These are phyloP conservation scores for Carpinus fangiana DNA, from an alignment of 306 rosid species.

Conservation along the genomic window DNA sequence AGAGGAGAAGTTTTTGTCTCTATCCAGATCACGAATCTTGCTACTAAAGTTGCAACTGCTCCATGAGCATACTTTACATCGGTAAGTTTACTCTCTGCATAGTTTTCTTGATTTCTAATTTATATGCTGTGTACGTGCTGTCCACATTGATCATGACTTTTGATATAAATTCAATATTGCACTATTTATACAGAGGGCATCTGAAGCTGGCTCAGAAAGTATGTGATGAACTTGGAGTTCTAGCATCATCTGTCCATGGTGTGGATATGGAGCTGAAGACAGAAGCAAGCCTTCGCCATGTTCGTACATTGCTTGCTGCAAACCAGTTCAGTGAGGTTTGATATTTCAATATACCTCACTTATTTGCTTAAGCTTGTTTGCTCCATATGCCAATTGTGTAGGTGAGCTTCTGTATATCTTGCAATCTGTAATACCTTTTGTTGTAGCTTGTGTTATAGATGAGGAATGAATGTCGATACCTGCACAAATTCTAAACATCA, in stretches of 20 bases:
- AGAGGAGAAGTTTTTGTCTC: constrained; percentile 79
- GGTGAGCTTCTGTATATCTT: background rate
- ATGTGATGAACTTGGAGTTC: constrained; percentile 88
- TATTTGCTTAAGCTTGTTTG: constrained; percentile 6
- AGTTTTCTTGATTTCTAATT: constrained; percentile 14
- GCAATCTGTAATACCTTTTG: background rate
- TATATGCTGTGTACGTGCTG: background rate
- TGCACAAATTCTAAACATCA: constrained; percentile 1
- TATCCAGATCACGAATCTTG: constrained; percentile 80
- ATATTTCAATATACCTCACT: constrained; percentile 10
- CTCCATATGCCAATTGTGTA: background rate
- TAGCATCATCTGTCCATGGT: constrained; percentile 87
- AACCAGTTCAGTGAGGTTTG: constrained; percentile 90
- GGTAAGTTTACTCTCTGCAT: constrained; percentile 43
- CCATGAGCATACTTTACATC: constrained; percentile 84
- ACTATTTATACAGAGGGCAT: constrained; percentile 57
- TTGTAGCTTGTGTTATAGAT: background rate
- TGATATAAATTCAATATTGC: constrained; percentile 12
- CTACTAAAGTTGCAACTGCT: constrained; percentile 83
- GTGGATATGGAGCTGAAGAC: constrained; percentile 94
- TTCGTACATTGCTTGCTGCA: constrained; percentile 89
- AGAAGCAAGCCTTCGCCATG: constrained; percentile 92
- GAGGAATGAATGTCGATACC: background rate
- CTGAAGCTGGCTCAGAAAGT: constrained; percentile 90
- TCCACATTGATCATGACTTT: background rate